phyloP scores from a whole-genome alignment of 192 early-diverging fungal genomes.

The Backusella tarrabulga region DNA sequence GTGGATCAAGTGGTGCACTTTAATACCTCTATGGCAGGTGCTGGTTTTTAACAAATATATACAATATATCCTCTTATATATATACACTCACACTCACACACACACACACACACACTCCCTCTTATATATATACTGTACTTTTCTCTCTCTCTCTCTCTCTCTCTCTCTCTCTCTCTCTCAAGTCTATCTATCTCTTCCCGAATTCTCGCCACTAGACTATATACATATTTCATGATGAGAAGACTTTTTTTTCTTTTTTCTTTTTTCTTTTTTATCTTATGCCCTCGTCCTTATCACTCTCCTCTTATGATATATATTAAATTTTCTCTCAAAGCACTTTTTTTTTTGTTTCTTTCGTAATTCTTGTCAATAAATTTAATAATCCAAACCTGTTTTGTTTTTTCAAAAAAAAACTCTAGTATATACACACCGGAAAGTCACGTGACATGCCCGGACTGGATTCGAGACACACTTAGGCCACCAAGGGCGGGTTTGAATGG shows the following conservation, averaged over 20 bases:
- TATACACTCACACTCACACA: neutral
- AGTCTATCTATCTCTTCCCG: neutral
- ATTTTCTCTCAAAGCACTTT: too few species aligned
- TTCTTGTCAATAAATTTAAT: too few species aligned
- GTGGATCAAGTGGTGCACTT: conserved; percentile 40
- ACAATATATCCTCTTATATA: neutral
- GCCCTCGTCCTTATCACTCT: too few species aligned
- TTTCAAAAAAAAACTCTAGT: too few species aligned
- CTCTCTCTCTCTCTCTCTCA: neutral
- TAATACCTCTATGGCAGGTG: conserved; percentile 28
- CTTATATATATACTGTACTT: neutral
- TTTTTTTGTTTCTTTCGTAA: too few species aligned
- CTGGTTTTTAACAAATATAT: neutral
- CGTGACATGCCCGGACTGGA: neutral
- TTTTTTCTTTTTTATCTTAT: too few species aligned
- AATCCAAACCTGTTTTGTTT: too few species aligned
- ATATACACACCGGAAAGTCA: neutral
- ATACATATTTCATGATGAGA: too few species aligned
- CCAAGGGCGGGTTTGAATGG: neutral
- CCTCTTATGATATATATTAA: too few species aligned
- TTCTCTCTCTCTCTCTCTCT: neutral
- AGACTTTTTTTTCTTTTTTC: too few species aligned
- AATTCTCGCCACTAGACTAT: too few species aligned
- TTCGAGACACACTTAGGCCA: neutral
- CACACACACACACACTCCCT: neutral